These are phyloP conservation scores for Globisporangium alternatum DNA, from an alignment of 352 stramenopile species.

Conservation along the genomic window DNA sequence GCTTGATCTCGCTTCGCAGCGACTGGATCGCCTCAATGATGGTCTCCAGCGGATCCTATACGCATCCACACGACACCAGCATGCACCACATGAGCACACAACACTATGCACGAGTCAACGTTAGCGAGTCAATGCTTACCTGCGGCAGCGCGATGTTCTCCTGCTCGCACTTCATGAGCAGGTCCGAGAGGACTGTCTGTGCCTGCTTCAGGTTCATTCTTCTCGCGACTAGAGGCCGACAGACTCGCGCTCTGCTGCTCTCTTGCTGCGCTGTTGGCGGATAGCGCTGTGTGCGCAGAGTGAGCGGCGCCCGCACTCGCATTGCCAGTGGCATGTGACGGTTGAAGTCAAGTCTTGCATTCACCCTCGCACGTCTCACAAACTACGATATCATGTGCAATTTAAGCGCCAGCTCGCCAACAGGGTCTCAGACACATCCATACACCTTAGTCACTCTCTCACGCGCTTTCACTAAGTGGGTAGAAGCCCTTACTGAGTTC, in stretches of 20 bases:
- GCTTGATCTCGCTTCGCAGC: slow-evolving; percentile 33
- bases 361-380: not conserved
- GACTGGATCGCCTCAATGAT: slow-evolving; percentile 39
- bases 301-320: too few species aligned
- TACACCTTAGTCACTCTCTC: not conserved
- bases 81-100: not conserved
- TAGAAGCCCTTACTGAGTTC: slow-evolving; percentile 66
- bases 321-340: not conserved
- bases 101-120: not conserved
- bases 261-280: not conserved
- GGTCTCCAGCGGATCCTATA: slow-evolving; percentile 40
- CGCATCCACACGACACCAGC: not conserved
- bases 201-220: slow-evolving; percentile 56
- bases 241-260: not conserved
- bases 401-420: not conserved
- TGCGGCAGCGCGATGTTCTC: slow-evolving; percentile 36
- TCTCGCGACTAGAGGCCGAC: too few species aligned
- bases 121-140: slow-evolving; percentile 17
- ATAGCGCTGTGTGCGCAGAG: not conserved
- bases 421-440: too few species aligned
- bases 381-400: not conserved
- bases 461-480: slow-evolving; percentile 15
- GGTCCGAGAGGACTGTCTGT: slow-evolving; percentile 50
- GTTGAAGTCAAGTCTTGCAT: not conserved
- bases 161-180: slow-evolving; percentile 66